Evolutionary conservation across 768 basidiomycete species (phyloP).

Genomic region (Phanerochaete carnosa): DNA sequence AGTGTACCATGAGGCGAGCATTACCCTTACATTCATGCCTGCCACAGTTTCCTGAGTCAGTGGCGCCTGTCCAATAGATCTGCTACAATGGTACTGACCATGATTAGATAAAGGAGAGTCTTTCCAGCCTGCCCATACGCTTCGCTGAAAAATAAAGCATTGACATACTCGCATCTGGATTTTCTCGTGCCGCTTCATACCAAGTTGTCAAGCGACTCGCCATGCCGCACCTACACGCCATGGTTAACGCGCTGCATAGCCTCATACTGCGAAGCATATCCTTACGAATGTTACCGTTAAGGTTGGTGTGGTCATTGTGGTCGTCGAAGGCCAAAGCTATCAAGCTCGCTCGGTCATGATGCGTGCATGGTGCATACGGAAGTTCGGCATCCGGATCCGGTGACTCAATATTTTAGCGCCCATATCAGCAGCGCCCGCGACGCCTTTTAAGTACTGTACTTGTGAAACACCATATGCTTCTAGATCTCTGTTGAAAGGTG

Average conservation of each 20-base stretch:
- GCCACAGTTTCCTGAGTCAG: neutral
- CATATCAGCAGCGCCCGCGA: neutral
- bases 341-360: neutral
- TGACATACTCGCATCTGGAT: neutral
- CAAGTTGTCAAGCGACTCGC: conserved; percentile 74
- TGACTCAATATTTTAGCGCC: too few relatives aligned
- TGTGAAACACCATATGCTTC: too few relatives aligned
- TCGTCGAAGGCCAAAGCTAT: neutral
- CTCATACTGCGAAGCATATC: neutral
- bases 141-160: conserved; percentile 28
- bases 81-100: conserved; percentile 38
- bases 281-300: conserved; percentile 20
- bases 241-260: neutral
- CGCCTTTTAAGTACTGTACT: neutral
- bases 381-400: too few relatives aligned
- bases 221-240: conserved; percentile 60
- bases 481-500: too few relatives aligned
- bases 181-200: conserved; percentile 34
- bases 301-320: conserved; percentile 1
- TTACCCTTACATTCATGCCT: conserved; percentile 32
- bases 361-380: too few relatives aligned
- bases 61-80: neutral
- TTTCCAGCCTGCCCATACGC: conserved; percentile 72
- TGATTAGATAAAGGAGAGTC: conserved; percentile 75
- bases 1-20: neutral